Conservation (phyloP, 345 rosid species). For the Moringa oleifera region DNA sequence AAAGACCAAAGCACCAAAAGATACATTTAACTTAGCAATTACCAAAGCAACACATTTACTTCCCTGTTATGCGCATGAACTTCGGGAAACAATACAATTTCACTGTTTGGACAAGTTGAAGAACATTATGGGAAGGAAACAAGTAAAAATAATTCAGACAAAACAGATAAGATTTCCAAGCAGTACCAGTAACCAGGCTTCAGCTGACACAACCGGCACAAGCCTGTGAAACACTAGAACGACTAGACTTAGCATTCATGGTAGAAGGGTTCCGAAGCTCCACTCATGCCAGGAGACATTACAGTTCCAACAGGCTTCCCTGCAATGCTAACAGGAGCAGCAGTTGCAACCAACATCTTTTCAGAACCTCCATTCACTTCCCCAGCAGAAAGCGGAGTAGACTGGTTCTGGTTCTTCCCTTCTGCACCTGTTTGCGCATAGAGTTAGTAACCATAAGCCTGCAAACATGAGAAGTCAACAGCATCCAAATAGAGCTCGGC, state of each 20-base stretch:
- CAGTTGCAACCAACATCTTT: constrained; percentile 25
- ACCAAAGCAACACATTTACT: background rate
- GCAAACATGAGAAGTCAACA: background rate
- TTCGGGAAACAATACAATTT: background rate
- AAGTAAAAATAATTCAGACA: background rate
- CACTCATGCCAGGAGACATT: constrained; percentile 34
- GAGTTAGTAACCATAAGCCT: background rate
- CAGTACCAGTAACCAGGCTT: constrained; percentile 73
- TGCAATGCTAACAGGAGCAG: constrained; percentile 23
- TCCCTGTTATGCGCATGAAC: constrained; percentile 4
- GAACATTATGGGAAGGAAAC: background rate
- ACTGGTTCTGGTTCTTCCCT: constrained; percentile 35
- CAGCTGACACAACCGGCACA: constrained; percentile 55
- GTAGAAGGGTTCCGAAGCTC: constrained; percentile 39
- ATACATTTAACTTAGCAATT: constrained; percentile 2
- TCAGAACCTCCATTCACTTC: constrained; percentile 24
- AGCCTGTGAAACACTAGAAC: constrained; percentile 40
- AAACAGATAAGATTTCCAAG: background rate
- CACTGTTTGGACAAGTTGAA: background rate
- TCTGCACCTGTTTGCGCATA: constrained; percentile 29
- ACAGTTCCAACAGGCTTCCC: constrained; percentile 30
- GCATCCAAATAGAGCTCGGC: too few species aligned
- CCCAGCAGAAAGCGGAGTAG: constrained; percentile 24
- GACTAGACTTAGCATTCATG: constrained; percentile 35
- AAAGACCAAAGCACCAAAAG: background rate